Conservation (phyloP, 192 early-diverging fungal species). For the Radiomyces spectabilis region DNA sequence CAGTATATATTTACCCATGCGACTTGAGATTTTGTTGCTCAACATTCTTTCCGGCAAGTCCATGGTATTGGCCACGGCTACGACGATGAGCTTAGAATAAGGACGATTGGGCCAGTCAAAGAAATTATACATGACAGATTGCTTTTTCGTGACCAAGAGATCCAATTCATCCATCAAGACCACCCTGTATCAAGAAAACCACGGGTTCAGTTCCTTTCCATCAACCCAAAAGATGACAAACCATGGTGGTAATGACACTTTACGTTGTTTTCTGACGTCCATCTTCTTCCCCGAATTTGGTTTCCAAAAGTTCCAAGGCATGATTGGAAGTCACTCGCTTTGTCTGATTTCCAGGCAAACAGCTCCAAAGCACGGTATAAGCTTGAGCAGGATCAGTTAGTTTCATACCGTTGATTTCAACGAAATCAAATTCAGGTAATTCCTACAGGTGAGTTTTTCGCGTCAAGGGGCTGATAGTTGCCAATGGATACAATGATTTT, state of each 20-base stretch:
- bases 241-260: too few relatives aligned
- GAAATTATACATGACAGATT: slow-evolving; percentile 95
- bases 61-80: slow-evolving; percentile 99
- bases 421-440: slow-evolving; percentile 72
- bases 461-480: too few relatives aligned
- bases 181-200: slow-evolving; percentile 48
- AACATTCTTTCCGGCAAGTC: slow-evolving; percentile 92
- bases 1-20: slow-evolving; percentile 65
- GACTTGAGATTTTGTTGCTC: slow-evolving; percentile 81
- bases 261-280: slow-evolving; percentile 17
- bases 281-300: slow-evolving; percentile 51
- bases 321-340: slow-evolving; percentile 63
- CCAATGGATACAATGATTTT: too few relatives aligned
- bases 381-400: slow-evolving; percentile 86
- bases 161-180: slow-evolving; percentile 98
- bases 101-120: slow-evolving; percentile 93
- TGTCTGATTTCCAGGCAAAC: slow-evolving; percentile 19
- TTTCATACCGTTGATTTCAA: slow-evolving; percentile 98
- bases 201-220: too few relatives aligned
- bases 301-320: slow-evolving; percentile 70
- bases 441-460: slow-evolving; percentile 35
- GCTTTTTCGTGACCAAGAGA: slow-evolving; percentile 84
- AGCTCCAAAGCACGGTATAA: slow-evolving; percentile 79
- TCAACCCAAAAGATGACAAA: too few relatives aligned
- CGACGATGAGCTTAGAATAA: slow-evolving; percentile 78